These are phyloP conservation scores for Solanum chacoense DNA, from an alignment of 305 asterid species.

Conservation along the genomic window DNA sequence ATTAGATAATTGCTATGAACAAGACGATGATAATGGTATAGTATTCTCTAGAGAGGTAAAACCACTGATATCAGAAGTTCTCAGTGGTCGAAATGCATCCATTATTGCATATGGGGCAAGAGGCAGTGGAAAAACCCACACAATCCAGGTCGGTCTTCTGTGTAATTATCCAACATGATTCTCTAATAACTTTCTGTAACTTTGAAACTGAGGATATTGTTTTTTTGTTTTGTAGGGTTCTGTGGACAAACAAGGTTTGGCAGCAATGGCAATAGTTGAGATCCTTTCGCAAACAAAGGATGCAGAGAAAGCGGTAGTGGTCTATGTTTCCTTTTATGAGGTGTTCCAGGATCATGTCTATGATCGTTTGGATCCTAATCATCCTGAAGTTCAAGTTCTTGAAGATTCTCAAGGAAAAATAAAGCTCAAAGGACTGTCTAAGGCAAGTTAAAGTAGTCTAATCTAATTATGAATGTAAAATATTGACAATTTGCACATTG, in stretches of 20 bases:
- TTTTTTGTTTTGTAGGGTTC: slow-evolving; percentile 36
- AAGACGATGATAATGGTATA: slow-evolving; percentile 26
- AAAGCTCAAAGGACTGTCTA: slow-evolving; percentile 69
- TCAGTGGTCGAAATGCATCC: slow-evolving; percentile 53
- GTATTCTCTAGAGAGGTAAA: slow-evolving; percentile 57
- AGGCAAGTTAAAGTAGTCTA: slow-evolving; percentile 29
- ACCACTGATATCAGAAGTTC: slow-evolving; percentile 38
- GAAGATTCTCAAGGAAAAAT: slow-evolving; percentile 60
- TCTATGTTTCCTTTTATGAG: slow-evolving; percentile 53
- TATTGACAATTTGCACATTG: background rate
- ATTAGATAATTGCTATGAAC: slow-evolving; percentile 56
- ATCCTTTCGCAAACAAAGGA: slow-evolving; percentile 47
- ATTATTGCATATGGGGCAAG: slow-evolving; percentile 76
- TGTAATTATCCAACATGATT: background rate
- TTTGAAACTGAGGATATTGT: background rate
- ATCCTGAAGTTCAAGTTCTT: slow-evolving; percentile 43
- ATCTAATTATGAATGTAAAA: background rate
- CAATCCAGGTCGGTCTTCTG: slow-evolving; percentile 41
- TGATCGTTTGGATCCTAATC: slow-evolving; percentile 54
- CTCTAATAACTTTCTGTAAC: background rate
- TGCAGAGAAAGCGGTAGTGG: slow-evolving; percentile 30
- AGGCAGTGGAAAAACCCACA: slow-evolving; percentile 74
- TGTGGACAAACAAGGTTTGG: slow-evolving; percentile 56
- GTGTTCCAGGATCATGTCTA: slow-evolving; percentile 48
- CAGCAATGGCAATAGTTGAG: slow-evolving; percentile 51